Conservation (phyloP, 2,329 filamentous ascomycete species). For the Coniella lustricola region DNA sequence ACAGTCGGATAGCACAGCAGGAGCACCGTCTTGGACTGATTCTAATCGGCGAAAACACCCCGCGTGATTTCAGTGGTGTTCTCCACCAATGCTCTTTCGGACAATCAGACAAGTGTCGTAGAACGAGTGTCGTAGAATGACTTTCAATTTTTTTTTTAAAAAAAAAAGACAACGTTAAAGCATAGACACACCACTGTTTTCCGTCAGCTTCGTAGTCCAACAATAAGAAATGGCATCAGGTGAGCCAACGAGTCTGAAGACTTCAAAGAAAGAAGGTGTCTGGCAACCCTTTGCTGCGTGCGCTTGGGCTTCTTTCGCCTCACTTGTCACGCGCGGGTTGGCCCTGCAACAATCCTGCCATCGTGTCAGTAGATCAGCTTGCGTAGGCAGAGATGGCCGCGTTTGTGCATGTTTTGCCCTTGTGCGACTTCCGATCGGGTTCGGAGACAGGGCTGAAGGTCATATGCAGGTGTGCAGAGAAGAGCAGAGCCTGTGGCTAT, state of each 20-base stretch:
- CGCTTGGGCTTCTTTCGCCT: too few species aligned
- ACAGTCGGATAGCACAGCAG: slow-evolving; percentile 4
- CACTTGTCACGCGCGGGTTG: too few species aligned
- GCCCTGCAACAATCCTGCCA: too few species aligned
- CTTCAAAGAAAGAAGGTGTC: too few species aligned
- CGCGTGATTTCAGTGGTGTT: not conserved
- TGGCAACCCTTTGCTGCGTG: too few species aligned
- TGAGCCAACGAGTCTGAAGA: too few species aligned
- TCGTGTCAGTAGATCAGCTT: not conserved
- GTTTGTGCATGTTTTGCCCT: slow-evolving; percentile 1
- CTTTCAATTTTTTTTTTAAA: too few species aligned
- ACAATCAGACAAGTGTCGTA: slow-evolving; percentile 1
- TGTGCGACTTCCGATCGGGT: slow-evolving; percentile 11
- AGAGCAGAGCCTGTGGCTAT: not conserved
- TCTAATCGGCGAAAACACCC: not conserved
- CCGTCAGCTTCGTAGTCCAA: too few species aligned
- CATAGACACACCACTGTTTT: too few species aligned
- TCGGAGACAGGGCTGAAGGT: not conserved
- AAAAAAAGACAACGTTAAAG: too few species aligned
- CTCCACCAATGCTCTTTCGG: slow-evolving; percentile 12
- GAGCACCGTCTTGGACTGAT: not conserved
- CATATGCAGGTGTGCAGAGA: not conserved
- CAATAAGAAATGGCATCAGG: too few species aligned
- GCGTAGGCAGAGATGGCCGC: not conserved
- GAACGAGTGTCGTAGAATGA: slow-evolving; percentile 5